Evolutionary conservation across 352 stramenopile genomes (phyloP).

Genomic region (Peronospora tabacina): DNA sequence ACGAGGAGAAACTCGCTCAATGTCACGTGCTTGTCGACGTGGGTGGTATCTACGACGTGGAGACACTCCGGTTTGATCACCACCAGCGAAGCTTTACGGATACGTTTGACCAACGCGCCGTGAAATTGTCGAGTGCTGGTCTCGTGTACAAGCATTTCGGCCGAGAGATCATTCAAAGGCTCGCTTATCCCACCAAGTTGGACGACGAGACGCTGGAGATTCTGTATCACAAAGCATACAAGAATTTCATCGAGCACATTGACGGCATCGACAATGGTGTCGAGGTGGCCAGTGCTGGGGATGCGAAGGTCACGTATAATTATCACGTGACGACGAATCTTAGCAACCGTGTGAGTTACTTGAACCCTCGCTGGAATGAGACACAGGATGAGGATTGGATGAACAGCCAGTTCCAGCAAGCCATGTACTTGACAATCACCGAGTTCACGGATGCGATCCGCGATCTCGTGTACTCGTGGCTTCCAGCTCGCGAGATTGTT

Average conservation of each 20-base stretch:
- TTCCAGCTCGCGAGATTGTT: conserved; percentile 91
- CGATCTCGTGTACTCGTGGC: conserved; percentile 90
- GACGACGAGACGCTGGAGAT: conserved; percentile 73
- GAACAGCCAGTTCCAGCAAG: conserved; percentile 92
- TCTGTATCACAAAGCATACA: conserved; percentile 91
- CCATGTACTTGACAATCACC: conserved; percentile 90
- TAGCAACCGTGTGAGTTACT: conserved; percentile 80
- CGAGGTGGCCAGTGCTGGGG: conserved; percentile 51
- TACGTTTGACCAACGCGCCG: conserved; percentile 74
- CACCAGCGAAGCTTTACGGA: conserved; percentile 92
- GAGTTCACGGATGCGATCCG: conserved; percentile 91
- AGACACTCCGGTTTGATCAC: conserved; percentile 92
- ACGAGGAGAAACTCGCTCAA: conserved; percentile 84
- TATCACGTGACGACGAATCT: conserved; percentile 75
- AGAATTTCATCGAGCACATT: conserved; percentile 96
- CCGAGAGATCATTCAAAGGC: conserved; percentile 88
- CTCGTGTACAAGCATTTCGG: conserved; percentile 99
- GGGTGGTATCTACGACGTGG: conserved; percentile 90
- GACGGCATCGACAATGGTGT: conserved; percentile 99
- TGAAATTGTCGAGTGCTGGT: conserved; percentile 92
- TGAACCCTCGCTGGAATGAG: conserved; percentile 97
- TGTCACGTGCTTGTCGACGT: conserved; percentile 97
- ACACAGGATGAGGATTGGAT: conserved; percentile 58
- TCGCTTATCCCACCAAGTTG: conserved; percentile 40
- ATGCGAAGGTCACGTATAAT: conserved; percentile 41